Evolutionary conservation across 495 filamentous ascomycete genomes (phyloP).

Genomic region (Cercophora newfieldiana): DNA sequence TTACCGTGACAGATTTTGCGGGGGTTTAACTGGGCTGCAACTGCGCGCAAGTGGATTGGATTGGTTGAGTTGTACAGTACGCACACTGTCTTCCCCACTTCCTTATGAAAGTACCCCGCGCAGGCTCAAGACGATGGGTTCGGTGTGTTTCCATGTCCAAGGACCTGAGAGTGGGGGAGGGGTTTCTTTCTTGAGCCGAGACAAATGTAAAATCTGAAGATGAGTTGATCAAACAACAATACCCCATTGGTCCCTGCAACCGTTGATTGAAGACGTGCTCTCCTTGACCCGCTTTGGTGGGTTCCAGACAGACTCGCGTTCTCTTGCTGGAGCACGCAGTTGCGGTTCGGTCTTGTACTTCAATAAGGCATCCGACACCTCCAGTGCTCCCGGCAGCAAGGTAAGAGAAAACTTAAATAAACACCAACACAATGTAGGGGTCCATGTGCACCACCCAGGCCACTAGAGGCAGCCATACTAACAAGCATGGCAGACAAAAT

Average conservation of each 20-base stretch:
- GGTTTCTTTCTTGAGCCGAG: neutral
- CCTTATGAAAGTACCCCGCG: neutral
- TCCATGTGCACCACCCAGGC: neutral
- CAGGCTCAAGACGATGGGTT: neutral
- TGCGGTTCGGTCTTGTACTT: too few species aligned
- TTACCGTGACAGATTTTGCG: constrained; percentile 9
- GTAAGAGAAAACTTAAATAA: neutral
- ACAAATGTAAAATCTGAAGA: neutral
- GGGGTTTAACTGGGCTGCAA: neutral
- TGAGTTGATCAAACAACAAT: neutral
- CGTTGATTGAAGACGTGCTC: constrained; percentile 2
- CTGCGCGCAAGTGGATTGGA: neutral
- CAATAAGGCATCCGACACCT: too few species aligned
- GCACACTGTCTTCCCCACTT: neutral
- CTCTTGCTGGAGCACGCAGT: too few species aligned
- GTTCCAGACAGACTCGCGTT: neutral
- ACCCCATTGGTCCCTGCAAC: neutral
- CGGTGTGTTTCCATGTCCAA: neutral
- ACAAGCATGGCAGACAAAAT: neutral
- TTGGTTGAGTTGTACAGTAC: neutral
- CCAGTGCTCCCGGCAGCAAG: neutral
- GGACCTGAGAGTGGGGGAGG: neutral
- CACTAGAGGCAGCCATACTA: neutral
- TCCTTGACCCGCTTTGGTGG: constrained; percentile 8
- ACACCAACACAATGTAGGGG: neutral